Conservation (phyloP, 371 early-diverging fungal species). For the Circinella minor region DNA sequence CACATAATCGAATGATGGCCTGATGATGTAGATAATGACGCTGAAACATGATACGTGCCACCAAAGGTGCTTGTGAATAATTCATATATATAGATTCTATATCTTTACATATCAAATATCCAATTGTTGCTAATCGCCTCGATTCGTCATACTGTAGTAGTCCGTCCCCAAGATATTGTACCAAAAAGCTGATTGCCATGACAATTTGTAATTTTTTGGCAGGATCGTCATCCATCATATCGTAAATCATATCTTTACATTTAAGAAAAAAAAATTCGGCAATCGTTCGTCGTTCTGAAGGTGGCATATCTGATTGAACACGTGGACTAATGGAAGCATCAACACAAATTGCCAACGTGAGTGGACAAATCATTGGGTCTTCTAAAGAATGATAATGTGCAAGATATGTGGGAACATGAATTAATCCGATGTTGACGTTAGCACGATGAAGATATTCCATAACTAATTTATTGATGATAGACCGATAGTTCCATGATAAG, state of each 20-base stretch:
- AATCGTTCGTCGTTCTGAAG: conserved; percentile 14
- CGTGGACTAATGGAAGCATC: conserved; percentile 4
- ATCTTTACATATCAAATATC: conserved; percentile 6
- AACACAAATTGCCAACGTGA: conserved; percentile 23
- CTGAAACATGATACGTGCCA: conserved; percentile 11
- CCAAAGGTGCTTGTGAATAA: neutral
- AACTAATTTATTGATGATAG: conserved; percentile 8
- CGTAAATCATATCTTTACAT: conserved; percentile 13
- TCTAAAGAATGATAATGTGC: conserved; percentile 5
- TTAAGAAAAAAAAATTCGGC: conserved; percentile 22
- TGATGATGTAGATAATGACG: neutral
- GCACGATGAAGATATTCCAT: neutral
- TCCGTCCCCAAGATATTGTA: neutral
- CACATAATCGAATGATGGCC: neutral
- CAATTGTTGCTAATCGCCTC: conserved; percentile 8
- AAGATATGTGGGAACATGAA: conserved; percentile 18
- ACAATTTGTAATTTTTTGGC: conserved; percentile 18
- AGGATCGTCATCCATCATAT: conserved; percentile 30
- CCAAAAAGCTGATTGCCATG: conserved; percentile 8
- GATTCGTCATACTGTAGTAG: conserved; percentile 6
- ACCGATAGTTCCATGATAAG: neutral
- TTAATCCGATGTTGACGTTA: conserved; percentile 5
- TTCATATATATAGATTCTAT: neutral
- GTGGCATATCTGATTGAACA: neutral
- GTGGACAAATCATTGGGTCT: conserved; percentile 16